Conservation (phyloP, 129 eudicot species). For the Erigeron canadensis region DNA sequence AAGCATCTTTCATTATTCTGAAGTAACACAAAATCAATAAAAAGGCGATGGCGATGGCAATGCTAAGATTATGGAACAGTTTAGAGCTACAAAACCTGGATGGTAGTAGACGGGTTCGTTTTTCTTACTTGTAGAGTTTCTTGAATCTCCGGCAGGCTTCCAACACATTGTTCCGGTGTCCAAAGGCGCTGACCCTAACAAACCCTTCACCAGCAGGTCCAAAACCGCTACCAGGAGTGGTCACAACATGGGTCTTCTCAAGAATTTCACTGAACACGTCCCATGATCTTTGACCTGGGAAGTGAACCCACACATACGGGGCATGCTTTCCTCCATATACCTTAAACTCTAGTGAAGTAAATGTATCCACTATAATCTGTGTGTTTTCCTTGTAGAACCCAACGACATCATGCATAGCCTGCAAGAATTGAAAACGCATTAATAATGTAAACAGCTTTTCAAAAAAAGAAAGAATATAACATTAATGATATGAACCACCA, state of each 20-base stretch:
- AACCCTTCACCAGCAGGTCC: conserved; percentile 99
- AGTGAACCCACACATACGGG: conserved; percentile 97
- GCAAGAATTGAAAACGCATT: conserved; percentile 26
- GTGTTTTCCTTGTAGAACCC: conserved; percentile 96
- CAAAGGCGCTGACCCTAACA: conserved; percentile 90
- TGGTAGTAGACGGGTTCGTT: background rate
- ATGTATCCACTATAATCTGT: conserved; percentile 77
- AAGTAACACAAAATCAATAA: conserved; percentile 7
- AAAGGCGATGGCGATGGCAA: conserved; percentile 15
- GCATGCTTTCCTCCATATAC: conserved; percentile 92
- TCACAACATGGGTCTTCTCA: conserved; percentile 95
- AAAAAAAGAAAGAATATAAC: no score
- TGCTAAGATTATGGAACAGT: conserved; percentile 10
- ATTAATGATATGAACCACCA: background rate
- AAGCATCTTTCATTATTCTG: conserved; percentile 25
- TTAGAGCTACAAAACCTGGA: conserved; percentile 25
- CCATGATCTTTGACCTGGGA: conserved; percentile 96
- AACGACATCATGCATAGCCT: conserved; percentile 89
- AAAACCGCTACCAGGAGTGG: conserved; percentile 96
- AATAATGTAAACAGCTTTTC: background rate
- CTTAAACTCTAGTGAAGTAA: conserved; percentile 84
- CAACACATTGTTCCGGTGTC: conserved; percentile 73
- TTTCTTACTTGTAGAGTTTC: conserved; percentile 72
- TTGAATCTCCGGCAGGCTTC: conserved; percentile 98
- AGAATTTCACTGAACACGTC: conserved; percentile 92